A percentile compares a stretch with the other conserved stretches of the same genome.
Conservation (phyloP, 2,329 filamentous ascomycete genomes). For the Claviceps paspali region DNA sequence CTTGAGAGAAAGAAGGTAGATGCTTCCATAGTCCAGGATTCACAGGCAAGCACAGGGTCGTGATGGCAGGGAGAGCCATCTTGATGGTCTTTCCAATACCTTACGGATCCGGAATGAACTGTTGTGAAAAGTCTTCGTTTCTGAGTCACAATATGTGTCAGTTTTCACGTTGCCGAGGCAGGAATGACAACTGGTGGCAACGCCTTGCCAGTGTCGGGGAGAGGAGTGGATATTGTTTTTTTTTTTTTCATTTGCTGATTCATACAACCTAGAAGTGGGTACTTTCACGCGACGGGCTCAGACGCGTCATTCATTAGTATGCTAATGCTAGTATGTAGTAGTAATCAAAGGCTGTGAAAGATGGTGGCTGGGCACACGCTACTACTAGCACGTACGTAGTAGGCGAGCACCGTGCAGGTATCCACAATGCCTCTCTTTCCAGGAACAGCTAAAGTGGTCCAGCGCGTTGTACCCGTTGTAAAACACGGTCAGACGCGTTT, state of each 20-base stretch:
- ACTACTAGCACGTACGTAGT: no score
- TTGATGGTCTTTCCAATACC: no score
- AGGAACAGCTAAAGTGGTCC: conserved; percentile 11
- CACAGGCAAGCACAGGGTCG: no score
- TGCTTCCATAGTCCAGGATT: no score
- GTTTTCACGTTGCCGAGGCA: no score
- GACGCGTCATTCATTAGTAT: neutral
- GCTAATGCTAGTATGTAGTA: no score
- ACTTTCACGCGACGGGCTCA: neutral
- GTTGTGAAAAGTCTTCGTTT: neutral
- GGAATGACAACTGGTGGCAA: no score
- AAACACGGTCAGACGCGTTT: conserved; percentile 21
- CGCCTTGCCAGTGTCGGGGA: no score
- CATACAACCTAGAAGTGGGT: conserved; percentile 13
- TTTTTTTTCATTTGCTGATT: conserved; percentile 17
- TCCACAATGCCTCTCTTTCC: conserved; percentile 2
- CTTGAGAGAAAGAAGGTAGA: no score
- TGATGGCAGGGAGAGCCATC: no score
- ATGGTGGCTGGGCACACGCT: conserved; percentile 10
- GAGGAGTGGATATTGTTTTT: no score
- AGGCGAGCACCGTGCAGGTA: neutral
- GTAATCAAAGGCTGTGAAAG: neutral
- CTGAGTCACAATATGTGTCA: neutral
- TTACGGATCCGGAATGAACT: no score
- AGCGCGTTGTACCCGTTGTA: conserved; percentile 7